phyloP scores from a whole-genome alignment of 2,329 filamentous ascomycete species.

The Venturia pyrina region DNA sequence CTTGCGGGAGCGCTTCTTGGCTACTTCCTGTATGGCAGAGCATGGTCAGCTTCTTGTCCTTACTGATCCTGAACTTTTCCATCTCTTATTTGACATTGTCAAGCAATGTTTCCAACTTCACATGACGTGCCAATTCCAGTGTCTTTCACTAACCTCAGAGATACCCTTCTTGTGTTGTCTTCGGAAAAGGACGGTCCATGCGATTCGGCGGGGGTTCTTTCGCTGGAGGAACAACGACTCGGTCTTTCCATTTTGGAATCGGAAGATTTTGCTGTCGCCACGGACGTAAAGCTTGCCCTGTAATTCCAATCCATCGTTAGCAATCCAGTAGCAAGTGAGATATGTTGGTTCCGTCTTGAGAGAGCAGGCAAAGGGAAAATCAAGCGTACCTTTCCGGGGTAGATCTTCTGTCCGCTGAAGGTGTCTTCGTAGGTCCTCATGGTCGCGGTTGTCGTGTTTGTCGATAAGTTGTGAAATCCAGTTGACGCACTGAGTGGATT shows the following conservation, averaged over 20 bases:
- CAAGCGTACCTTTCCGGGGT: slow-evolving; percentile 63
- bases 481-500: neutral
- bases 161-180: slow-evolving; percentile 99
- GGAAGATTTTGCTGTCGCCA: slow-evolving; percentile 99
- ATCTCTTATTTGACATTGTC: neutral
- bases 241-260: slow-evolving; percentile 99
- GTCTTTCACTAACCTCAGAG: slow-evolving; percentile 74
- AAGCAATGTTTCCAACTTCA: neutral
- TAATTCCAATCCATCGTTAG: slow-evolving; percentile 22
- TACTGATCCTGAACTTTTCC: neutral
- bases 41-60: slow-evolving; percentile 3
- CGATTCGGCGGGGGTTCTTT: slow-evolving; percentile 99
- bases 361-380: neutral
- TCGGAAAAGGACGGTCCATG: slow-evolving; percentile 97
- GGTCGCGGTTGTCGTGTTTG: slow-evolving; percentile 28
- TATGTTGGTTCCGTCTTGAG: neutral
- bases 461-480: neutral
- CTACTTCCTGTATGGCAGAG: slow-evolving; percentile 64
- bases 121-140: neutral
- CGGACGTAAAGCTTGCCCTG: slow-evolving; percentile 99
- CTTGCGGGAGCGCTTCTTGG: slow-evolving; percentile 98
- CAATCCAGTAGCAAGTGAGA: neutral
- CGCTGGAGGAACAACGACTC: slow-evolving; percentile 99
- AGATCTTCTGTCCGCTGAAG: slow-evolving; percentile 70
- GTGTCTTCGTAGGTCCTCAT: slow-evolving; percentile 72